These are phyloP conservation scores for Suillus paluster DNA, from an alignment of 768 basidiomycete species.

Conservation along the genomic window DNA sequence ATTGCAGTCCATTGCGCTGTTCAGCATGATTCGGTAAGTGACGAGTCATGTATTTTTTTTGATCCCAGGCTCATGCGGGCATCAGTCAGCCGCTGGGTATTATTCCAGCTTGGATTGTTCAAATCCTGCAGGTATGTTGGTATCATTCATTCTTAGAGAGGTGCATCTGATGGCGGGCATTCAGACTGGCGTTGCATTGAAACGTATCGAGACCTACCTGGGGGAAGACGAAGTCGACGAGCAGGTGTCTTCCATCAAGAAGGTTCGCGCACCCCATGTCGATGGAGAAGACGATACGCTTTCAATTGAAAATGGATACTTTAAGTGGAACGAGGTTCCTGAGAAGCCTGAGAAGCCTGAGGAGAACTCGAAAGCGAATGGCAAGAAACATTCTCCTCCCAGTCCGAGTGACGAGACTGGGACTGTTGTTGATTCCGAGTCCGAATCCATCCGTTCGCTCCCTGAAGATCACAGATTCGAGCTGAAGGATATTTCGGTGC, in stretches of 20 bases:
- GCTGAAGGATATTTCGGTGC: slow-evolving; percentile 47
- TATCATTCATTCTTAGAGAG: neutral
- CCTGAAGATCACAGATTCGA: slow-evolving; percentile 43
- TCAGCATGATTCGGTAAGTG: slow-evolving; percentile 79
- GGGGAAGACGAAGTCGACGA: slow-evolving; percentile 65
- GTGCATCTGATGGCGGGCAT: neutral
- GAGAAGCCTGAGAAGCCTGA: slow-evolving; percentile 37
- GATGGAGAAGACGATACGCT: slow-evolving; percentile 39
- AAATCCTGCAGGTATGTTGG: slow-evolving; percentile 59
- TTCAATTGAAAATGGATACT: slow-evolving; percentile 54
- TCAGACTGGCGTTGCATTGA: slow-evolving; percentile 58
- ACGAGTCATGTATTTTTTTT: neutral
- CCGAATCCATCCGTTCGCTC: slow-evolving; percentile 14
- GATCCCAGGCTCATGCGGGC: slow-evolving; percentile 2
- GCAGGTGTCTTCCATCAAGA: slow-evolving; percentile 62
- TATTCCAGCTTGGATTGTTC: slow-evolving; percentile 80
- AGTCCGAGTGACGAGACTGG: slow-evolving; percentile 12
- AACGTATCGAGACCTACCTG: slow-evolving; percentile 64
- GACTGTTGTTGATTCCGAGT: slow-evolving; percentile 20
- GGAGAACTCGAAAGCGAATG: slow-evolving; percentile 28
- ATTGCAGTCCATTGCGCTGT: slow-evolving; percentile 72
- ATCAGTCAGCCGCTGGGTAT: slow-evolving; percentile 71
- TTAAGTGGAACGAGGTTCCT: slow-evolving; percentile 61
- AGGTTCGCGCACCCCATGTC: slow-evolving; percentile 23
- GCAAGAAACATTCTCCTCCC: slow-evolving; percentile 5